Conservation (phyloP, 352 stramenopile species). For the Elongisporangium prolatum region DNA sequence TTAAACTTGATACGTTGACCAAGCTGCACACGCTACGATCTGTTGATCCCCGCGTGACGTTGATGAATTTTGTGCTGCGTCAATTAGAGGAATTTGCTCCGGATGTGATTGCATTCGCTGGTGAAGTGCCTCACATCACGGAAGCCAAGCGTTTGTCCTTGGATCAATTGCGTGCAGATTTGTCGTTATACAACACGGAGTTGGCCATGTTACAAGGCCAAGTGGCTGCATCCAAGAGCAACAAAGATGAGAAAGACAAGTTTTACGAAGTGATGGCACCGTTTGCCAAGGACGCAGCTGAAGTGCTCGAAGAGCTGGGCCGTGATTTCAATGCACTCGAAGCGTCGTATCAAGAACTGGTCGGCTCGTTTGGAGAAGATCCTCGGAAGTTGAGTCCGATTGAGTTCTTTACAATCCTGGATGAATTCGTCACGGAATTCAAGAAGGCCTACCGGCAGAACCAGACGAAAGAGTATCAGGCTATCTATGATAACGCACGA, state of each 20-base stretch:
- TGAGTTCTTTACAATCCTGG: slow-evolving; percentile 79
- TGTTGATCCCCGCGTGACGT: slow-evolving; percentile 66
- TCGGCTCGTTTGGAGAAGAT: slow-evolving; percentile 83
- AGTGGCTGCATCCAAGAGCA: slow-evolving; percentile 71
- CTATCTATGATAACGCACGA: slow-evolving; percentile 65
- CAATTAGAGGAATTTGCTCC: slow-evolving; percentile 75
- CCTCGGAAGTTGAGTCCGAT: slow-evolving; percentile 74
- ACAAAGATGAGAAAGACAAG: slow-evolving; percentile 64
- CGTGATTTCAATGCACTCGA: slow-evolving; percentile 72
- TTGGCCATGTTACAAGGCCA: slow-evolving; percentile 81
- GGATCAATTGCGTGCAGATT: slow-evolving; percentile 75
- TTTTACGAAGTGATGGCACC: slow-evolving; percentile 83
- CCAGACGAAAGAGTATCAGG: slow-evolving; percentile 81
- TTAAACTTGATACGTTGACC: slow-evolving; percentile 87
- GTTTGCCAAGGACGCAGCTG: slow-evolving; percentile 73
- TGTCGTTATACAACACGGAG: slow-evolving; percentile 81
- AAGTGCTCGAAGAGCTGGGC: slow-evolving; percentile 77
- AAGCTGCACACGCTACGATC: slow-evolving; percentile 88
- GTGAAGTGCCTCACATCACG: slow-evolving; percentile 71
- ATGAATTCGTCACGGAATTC: slow-evolving; percentile 83
- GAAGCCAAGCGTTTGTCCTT: slow-evolving; percentile 78
- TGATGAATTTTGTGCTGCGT: slow-evolving; percentile 80
- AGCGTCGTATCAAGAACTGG: slow-evolving; percentile 68
- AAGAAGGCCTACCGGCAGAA: slow-evolving; percentile 88
- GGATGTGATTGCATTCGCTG: slow-evolving; percentile 73